Base-by-base conservation (phyloP, 2,329 filamentous ascomycete genomes). In the Geosmithia morbida region DNA sequence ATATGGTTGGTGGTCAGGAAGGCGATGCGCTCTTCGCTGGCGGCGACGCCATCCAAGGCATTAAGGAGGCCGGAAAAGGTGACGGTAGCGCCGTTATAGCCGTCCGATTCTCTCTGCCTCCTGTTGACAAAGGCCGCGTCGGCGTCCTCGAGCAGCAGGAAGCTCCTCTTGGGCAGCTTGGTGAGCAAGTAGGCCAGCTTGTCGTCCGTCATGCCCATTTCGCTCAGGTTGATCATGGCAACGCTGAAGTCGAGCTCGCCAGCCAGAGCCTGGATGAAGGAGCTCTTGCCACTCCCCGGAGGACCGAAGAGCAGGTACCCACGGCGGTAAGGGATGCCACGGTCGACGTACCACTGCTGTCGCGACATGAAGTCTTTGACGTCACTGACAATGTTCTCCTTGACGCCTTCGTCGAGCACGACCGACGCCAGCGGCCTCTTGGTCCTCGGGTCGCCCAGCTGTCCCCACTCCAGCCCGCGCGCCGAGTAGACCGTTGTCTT, bases 1-100 rank as follows among this genome's bases (percentile, higher is more conserved):
- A 95, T 80, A 58, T 96, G 87, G 58, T 98, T 98, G 18, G 90
- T 94, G 2, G 92, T 98, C 52, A 94, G 71, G 63, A 98, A 95
- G 1, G 94, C 81, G 51, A 98, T 85, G 47, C 92, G 79, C 67
- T 97, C 90, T 61, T 97, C 92, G 13, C 88, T 87, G 46, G 89
- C 94, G 7, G 88, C 88, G n/a, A 97, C 80, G 1, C 92, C 92
- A 52, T 98, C 92, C 14, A 90, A 64, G 0, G 85, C 84, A 57
- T 89, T 89, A 39, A 97, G 69, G 18, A 97, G 68, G 0, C 90
- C 90, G 0, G 90, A 97, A 57, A 96, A 97, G 0, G 92, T 98
- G 20, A 96, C 89, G 17, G 85, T 92, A 2, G 86, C 83, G 22
- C 89, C 89, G 40, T 75, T 78, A 58, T 94, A 96, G 2, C 89